Conservation (phyloP, 371 early-diverging fungal genomes). For the Mortierella sp. region DNA sequence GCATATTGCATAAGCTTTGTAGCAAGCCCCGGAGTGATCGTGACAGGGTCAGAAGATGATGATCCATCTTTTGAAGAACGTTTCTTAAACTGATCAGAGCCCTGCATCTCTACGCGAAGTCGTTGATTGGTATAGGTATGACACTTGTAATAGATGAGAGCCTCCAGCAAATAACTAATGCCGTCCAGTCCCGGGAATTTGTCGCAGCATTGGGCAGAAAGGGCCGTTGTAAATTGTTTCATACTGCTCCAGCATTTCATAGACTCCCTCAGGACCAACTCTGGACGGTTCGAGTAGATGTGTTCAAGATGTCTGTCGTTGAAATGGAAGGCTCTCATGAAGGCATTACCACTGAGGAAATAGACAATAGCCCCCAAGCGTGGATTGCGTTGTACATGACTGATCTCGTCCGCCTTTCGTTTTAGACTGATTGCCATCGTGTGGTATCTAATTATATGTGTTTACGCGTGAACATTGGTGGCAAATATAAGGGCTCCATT, state of each 20-base stretch:
- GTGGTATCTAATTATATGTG: slow-evolving; percentile 11
- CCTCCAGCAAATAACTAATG: slow-evolving; percentile 28
- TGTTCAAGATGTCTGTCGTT: slow-evolving; percentile 24
- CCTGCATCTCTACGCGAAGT: slow-evolving; percentile 25
- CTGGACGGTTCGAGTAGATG: slow-evolving; percentile 13
- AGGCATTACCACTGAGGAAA: slow-evolving; percentile 29
- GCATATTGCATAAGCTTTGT: slow-evolving; percentile 17
- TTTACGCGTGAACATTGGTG: not conserved
- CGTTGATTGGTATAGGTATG: slow-evolving; percentile 21
- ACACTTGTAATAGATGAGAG: slow-evolving; percentile 30
- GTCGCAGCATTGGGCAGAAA: slow-evolving; percentile 25
- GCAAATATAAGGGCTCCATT: not conserved
- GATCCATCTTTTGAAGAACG: slow-evolving; percentile 4
- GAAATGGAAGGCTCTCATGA: slow-evolving; percentile 23
- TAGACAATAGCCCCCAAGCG: slow-evolving; percentile 30
- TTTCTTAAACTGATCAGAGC: slow-evolving; percentile 7
- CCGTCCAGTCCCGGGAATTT: slow-evolving; percentile 27
- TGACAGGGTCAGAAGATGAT: not conserved
- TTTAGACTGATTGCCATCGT: slow-evolving; percentile 21
- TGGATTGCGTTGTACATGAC: slow-evolving; percentile 19
- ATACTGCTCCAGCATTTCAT: slow-evolving; percentile 35
- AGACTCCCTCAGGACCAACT: slow-evolving; percentile 17
- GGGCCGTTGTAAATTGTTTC: slow-evolving; percentile 25
- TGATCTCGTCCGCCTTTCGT: slow-evolving; percentile 29
- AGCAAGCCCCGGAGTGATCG: slow-evolving; percentile 8